Evolutionary conservation across 2,329 filamentous ascomycete genomes (phyloP).

Genomic region (Ophiocordyceps unilateralis): DNA sequence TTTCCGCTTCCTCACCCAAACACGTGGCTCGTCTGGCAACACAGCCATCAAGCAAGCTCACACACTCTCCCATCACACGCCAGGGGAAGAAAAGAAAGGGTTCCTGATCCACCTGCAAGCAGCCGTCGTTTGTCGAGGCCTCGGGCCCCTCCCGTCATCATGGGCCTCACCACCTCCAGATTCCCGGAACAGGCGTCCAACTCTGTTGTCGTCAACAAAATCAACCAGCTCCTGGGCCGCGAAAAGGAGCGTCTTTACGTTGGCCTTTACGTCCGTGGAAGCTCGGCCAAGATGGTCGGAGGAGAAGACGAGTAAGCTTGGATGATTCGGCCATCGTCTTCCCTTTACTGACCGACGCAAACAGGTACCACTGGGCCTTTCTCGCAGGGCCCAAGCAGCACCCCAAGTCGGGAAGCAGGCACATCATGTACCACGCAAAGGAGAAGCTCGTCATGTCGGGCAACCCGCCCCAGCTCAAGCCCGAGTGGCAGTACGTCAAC

Average conservation of each 20-base stretch:
- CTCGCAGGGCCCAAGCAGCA: conserved; percentile 17
- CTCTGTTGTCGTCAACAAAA: conserved; percentile 1
- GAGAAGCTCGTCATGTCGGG: conserved; percentile 6
- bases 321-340: not conserved
- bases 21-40: not conserved
- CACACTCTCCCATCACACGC: not conserved
- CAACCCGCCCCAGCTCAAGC: conserved; percentile 2
- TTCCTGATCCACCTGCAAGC: not conserved
- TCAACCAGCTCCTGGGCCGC: not conserved
- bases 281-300: conserved; percentile 3
- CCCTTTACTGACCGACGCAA: not conserved
- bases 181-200: conserved; percentile 3
- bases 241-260: conserved; percentile 8
- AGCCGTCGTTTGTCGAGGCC: not conserved
- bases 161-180: conserved; percentile 1
- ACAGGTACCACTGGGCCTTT: conserved; percentile 20
- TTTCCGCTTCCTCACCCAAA: not conserved
- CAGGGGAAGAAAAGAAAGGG: not conserved
- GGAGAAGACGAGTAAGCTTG: conserved; percentile 4
- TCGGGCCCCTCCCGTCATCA: not conserved
- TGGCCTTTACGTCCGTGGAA: conserved; percentile 3
- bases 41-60: not conserved
- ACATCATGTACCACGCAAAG: conserved; percentile 15
- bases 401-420: conserved; percentile 6
- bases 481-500: conserved; percentile 11